These are phyloP conservation scores for Gypsophila paniculata DNA, from an alignment of 179 eudicot species.

Conservation along the genomic window DNA sequence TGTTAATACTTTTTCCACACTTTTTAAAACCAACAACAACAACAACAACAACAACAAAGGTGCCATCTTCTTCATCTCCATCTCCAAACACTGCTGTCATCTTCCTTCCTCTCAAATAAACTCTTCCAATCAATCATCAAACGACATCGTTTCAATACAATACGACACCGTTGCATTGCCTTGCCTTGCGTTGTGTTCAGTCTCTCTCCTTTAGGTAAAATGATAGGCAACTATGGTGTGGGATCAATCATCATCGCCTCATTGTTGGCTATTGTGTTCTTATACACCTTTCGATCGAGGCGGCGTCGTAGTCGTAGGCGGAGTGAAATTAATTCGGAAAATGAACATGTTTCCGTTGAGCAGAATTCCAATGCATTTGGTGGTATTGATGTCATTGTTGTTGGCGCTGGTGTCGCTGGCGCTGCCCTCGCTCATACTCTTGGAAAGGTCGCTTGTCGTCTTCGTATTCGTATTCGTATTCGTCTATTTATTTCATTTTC, in stretches of 20 bases:
- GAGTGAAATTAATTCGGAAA: background rate
- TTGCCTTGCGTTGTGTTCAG: no score
- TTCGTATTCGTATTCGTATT: background rate
- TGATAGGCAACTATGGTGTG: background rate
- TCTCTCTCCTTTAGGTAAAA: no score
- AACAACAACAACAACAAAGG: no score
- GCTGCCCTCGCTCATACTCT: constrained; percentile 53
- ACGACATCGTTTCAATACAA: no score
- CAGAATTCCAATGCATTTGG: background rate
- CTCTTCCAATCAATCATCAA: no score
- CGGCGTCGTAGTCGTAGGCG: no score
- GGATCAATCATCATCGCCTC: background rate
- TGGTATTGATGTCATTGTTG: constrained; percentile 37
- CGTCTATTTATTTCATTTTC: background rate
- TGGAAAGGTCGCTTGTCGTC: constrained; percentile 35
- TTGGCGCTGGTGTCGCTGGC: constrained; percentile 51
- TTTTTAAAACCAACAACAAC: no score
- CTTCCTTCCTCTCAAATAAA: no score
- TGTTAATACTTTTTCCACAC: no score
- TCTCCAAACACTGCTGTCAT: no score
- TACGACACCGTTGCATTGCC: no score
- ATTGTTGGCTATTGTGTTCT: background rate
- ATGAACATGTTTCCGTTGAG: constrained; percentile 2
- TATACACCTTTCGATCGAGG: constrained; percentile 3
- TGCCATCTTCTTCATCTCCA: no score